Evolutionary conservation across 2,329 filamentous ascomycete genomes (phyloP), one percentile per base, ranked within the genome.

Genomic region (Ceratocystis diversiconidia): DNA sequence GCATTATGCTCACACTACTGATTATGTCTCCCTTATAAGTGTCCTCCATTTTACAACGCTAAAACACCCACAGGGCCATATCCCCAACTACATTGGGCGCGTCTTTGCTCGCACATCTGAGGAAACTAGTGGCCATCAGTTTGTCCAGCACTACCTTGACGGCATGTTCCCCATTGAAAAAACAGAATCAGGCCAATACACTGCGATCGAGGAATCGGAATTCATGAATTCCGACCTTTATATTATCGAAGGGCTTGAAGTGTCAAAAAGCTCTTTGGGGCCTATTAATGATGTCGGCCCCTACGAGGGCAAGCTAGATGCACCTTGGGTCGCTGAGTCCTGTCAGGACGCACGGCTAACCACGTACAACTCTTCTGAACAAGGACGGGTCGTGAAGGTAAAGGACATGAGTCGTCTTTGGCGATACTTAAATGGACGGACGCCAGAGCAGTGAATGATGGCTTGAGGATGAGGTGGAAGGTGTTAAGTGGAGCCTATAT

Each of bases 1-100:
- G 74, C 89, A 94, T 73, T 94, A 92, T 71, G 86, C 85, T 2
- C 88, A 92, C 72, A 81, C 80, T 7, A 81, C 79, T 17, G 89
- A 94, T 70, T 88, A 90, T 69, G 88, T 92, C 1, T 82, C 88
- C 3, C 76, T 85, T 8, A 89, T 87, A 80, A 89, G 89, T 1
- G 83, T 91, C 5, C 76, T 92, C 44, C 81, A 88, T 72, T 90
- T 89, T 71, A 78, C 79, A 1, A 78, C 75, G 22, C 32, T 63
- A 32, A 79, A 81, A 63, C 72, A 78, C 1, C 73, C 75, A 0
- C 71, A 70, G 19, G 74, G 73, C 0, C 73, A 78, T 57, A 79
- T 85, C 68, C 82, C 84, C 62, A 79, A 84, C 55, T 87, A 86
- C 71, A 78, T 85, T 48, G 82, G 83, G 8, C 76, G 80, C 17